Percentiles rank a stretch among this genome's conserved stretches.
These are phyloP conservation scores for Cicer pinnatifidum DNA, from an alignment of 306 rosid species.

Conservation along the genomic window DNA sequence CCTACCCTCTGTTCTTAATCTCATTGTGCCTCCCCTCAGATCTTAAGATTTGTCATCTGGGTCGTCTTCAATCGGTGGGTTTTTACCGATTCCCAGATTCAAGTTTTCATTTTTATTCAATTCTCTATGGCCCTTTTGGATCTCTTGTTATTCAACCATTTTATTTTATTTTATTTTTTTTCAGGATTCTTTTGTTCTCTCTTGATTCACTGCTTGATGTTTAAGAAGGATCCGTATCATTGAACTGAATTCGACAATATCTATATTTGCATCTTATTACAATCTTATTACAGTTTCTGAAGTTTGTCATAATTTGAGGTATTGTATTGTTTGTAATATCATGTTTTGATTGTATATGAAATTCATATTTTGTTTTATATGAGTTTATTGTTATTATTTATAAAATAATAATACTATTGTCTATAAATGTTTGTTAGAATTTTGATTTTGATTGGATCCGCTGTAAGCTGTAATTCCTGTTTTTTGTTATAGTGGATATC, in stretches of 20 bases:
- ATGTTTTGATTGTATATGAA: conserved; percentile 42
- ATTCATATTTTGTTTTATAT: conserved; percentile 35
- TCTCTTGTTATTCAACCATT: conserved; percentile 50
- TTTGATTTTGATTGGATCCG: conserved; percentile 68
- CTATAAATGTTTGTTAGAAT: conserved; percentile 19
- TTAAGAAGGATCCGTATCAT: conserved; percentile 76
- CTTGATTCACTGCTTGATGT: conserved; percentile 70
- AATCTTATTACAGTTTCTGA: conserved; percentile 56
- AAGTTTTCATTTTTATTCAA: conserved; percentile 57
- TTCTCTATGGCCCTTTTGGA: conserved; percentile 51
- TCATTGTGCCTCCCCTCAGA: conserved; percentile 91
- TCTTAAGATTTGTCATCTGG: conserved; percentile 84
- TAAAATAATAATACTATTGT: background rate
- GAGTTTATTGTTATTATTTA: conserved; percentile 17
- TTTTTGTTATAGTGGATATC: conserved; percentile 24
- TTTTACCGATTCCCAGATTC: conserved; percentile 59
- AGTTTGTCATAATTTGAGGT: conserved; percentile 57
- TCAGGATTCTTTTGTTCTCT: conserved; percentile 60
- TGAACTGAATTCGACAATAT: conserved; percentile 63
- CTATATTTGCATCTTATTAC: conserved; percentile 54
- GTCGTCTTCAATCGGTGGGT: conserved; percentile 76
- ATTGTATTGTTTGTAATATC: conserved; percentile 43
- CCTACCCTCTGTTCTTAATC: conserved; percentile 73
- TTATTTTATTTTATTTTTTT: conserved; percentile 39
- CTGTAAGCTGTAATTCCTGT: conserved; percentile 4